Conservation (phyloP, 139 green algal species). For the Tetradesmus lagerheimii region DNA sequence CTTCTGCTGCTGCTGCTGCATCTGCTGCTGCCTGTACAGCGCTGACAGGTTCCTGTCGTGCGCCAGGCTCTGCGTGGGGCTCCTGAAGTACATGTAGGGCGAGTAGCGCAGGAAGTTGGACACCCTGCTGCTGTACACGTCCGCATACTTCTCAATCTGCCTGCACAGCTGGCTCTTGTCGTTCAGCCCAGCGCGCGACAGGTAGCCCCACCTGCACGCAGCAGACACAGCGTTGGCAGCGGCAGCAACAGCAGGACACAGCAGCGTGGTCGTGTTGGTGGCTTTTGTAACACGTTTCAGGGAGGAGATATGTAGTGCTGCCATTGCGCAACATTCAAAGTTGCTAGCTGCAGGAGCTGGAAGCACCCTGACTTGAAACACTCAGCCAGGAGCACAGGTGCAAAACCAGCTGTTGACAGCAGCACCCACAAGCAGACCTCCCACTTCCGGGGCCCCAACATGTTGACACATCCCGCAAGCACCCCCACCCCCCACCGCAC, state of each 20-base stretch:
- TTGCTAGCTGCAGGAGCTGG: neutral
- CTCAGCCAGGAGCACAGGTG: neutral
- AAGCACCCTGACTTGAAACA: neutral
- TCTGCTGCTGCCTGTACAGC: constrained; percentile 44
- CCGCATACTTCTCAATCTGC: constrained; percentile 97
- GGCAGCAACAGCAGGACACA: neutral
- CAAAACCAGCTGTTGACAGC: neutral
- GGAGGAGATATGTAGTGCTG: neutral
- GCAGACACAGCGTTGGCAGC: neutral
- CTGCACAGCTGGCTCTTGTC: constrained; percentile 94
- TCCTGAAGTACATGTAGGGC: constrained; percentile 87
- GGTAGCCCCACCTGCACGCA: constrained; percentile 89
- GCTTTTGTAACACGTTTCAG: neutral
- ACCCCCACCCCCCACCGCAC: too few relatives aligned
- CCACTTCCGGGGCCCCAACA: too few relatives aligned
- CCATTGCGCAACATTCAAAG: too few relatives aligned
- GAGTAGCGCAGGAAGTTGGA: constrained; percentile 93
- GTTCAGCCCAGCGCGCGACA: constrained; percentile 93
- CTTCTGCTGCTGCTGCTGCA: constrained; percentile 22
- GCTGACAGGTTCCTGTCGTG: constrained; percentile 80
- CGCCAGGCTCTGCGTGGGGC: constrained; percentile 78
- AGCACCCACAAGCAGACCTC: too few relatives aligned
- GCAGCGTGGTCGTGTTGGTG: neutral
- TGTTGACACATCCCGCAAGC: too few relatives aligned
- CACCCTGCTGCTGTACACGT: constrained; percentile 93